Base-by-base conservation (phyloP, 2,329 filamentous ascomycete species). In the Albophoma yamanashiensis region DNA sequence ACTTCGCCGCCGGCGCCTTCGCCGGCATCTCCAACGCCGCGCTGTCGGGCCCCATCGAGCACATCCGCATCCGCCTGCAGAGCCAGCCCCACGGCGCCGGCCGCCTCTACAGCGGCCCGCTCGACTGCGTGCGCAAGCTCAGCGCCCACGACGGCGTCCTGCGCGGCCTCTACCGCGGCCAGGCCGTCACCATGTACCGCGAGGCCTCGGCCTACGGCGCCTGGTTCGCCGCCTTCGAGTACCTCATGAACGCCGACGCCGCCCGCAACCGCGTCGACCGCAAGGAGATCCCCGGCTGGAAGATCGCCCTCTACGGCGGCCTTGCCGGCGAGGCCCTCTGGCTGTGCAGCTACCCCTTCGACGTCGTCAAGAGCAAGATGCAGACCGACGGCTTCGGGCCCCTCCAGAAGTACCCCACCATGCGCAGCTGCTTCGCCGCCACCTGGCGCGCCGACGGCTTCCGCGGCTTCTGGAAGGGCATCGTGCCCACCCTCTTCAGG, bases 281-380 rank as follows among this genome's bases (percentile, higher is more conserved):
- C 59, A 85, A 87, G 69, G 86, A 95, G 1, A 85, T 99, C 43
- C 85, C 91, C 20, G 87, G 84, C 58, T 87, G 87, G 74, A 97
- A 96, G 77, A 85, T 99, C 57, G 94, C 94, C 15, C 77, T 91
- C 15, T 99, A 97, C 73, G 94, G 94, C 64, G 94, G 94, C 53
- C 75, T 99, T 47, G 94, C 94, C 0, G 94, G 94, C 67, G 94
- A 99, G 80, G 91, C 87, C 58, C 82, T 99, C 60, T 99, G 94
- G 94, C 79, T 99, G 59, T 82, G 83, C 42, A 96, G 91, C 71
- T 99, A 99, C 76, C 94, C 94, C 27, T 89, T 99, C 65, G 94
- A 99, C 76, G 93, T 99, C 36, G 77, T 99, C 76, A 99, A 99
- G 89, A 96, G 91, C 77, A 97, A 96, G 84, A 97, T 97, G 93